These are phyloP conservation scores for Raffaelea albimanens DNA, from an alignment of 2,329 filamentous ascomycete species.

Conservation along the genomic window DNA sequence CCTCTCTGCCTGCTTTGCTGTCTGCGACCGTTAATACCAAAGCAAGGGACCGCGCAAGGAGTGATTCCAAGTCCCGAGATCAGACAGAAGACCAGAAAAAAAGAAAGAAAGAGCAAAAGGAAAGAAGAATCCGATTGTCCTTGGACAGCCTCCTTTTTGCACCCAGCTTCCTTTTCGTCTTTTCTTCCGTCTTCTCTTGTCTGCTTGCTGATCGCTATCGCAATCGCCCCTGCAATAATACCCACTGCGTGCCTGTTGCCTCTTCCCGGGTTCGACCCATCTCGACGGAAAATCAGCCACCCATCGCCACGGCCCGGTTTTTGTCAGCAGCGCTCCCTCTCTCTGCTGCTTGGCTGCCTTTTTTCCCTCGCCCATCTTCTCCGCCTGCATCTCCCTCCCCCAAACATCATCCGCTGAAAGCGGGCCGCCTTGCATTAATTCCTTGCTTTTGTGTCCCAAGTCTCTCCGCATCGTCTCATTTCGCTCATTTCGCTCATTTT, in stretches of 20 bases:
- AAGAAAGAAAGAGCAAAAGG: not conserved
- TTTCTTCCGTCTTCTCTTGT: not conserved
- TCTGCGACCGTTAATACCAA: not conserved
- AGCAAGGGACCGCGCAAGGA: too few relatives aligned
- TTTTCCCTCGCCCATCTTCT: not conserved
- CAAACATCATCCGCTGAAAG: not conserved
- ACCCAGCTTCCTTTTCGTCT: not conserved
- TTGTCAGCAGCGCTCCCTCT: not conserved
- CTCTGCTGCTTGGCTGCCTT: not conserved
- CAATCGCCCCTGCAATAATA: not conserved
- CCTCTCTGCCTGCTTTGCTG: not conserved
- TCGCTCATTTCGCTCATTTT: not conserved
- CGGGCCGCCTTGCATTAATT: constrained; percentile 6
- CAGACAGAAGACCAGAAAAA: not conserved
- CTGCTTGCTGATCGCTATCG: not conserved
- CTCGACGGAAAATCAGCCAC: not conserved
- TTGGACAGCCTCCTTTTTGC: not conserved
- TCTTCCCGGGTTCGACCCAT: not conserved
- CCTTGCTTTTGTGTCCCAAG: constrained; percentile 4
- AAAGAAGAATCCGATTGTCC: not conserved
- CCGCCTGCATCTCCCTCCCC: not conserved
- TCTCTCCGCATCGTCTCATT: too few relatives aligned
- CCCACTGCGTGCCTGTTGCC: not conserved
- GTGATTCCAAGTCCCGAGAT: too few relatives aligned
- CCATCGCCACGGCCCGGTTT: not conserved